These are phyloP conservation scores for Pseudomassariella vexata DNA, from an alignment of 2,329 filamentous ascomycete genomes.

Conservation along the genomic window DNA sequence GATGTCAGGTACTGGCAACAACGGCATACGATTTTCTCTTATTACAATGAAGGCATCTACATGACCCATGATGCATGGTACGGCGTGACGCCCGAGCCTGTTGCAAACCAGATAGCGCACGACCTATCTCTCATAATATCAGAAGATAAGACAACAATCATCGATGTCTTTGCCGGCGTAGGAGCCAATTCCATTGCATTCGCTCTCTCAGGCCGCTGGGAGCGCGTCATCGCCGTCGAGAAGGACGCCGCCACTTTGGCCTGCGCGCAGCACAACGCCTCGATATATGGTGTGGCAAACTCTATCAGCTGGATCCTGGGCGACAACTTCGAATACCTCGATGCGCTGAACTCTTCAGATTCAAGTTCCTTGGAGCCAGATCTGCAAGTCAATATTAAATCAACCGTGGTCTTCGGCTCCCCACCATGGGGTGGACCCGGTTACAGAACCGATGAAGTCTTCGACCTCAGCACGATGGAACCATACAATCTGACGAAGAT, in stretches of 20 bases:
- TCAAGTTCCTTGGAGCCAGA: conserved; percentile 14
- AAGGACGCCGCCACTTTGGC: conserved; percentile 72
- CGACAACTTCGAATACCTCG: conserved; percentile 75
- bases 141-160: conserved; percentile 54
- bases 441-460: conserved; percentile 59
- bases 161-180: conserved; percentile 87
- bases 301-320: conserved; percentile 80
- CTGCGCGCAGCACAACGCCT: conserved; percentile 89
- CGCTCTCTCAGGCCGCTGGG: conserved; percentile 69
- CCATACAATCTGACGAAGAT: conserved; percentile 70
- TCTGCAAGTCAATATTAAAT: conserved; percentile 32
- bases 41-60: conserved; percentile 81
- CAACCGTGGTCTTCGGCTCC: conserved; percentile 49
- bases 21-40: conserved; percentile 78
- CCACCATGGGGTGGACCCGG: conserved; percentile 56
- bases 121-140: conserved; percentile 58
- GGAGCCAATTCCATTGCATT: conserved; percentile 97
- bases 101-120: conserved; percentile 76
- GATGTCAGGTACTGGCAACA: conserved; percentile 89
- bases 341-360: conserved; percentile 31
- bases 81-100: conserved; percentile 88
- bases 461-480: conserved; percentile 80
- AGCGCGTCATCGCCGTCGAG: conserved; percentile 82
- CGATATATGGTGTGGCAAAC: conserved; percentile 71
- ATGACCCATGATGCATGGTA: conserved; percentile 96